Evolutionary conservation across 1,284 basidiomycete genomes (phyloP), one percentile per base, ranked within the genome.

Genomic region (Agroathelia rolfsii): DNA sequence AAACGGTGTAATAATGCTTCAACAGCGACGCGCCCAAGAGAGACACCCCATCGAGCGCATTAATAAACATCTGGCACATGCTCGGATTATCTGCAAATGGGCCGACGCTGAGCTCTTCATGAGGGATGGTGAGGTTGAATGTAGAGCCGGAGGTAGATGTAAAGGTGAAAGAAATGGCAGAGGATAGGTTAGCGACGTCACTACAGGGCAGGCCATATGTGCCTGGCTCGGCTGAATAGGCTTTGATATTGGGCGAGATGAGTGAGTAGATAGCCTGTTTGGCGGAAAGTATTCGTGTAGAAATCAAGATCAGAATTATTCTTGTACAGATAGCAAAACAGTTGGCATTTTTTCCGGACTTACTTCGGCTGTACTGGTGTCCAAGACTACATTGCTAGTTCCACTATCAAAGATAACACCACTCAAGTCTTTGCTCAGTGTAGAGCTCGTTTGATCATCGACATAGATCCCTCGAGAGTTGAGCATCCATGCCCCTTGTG

Each of bases 121-220:
- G 66, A 12, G 69, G 70, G 37, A 72, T 69, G 3, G 69, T 71
- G 9, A 73, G 51, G 41, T 70, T 67, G 57, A 73, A 72, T n/a
- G 58, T 54, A 23, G 36, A 37, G 19, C 68, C 69, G 25, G 42
- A 36, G 37, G 64, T 58, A 13, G 59, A 61, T n/a, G 62, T 66
- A 51, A 73, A 72, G 3, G 53, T 48, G 45, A 75, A 61, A 45
- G 64, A 61, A 45, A 73, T 70, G 35, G 49, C 51, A 6, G 70
- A 69, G 26, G 65, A 60, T 19, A 72, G 53, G 2, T 57, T 54
- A n/a, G 54, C 35, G 38, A 72, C 63, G 37, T 54, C 51, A 41
- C 50, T 46, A 52, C 70, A 75, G 5, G 69, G 52, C 35, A 73
- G 64, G 18, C 69, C 70, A 45, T 69, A 72, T 3, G 69, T 64